Evolutionary conservation across 495 filamentous ascomycete genomes (phyloP).

Genomic region (Penicillium goetzii): DNA sequence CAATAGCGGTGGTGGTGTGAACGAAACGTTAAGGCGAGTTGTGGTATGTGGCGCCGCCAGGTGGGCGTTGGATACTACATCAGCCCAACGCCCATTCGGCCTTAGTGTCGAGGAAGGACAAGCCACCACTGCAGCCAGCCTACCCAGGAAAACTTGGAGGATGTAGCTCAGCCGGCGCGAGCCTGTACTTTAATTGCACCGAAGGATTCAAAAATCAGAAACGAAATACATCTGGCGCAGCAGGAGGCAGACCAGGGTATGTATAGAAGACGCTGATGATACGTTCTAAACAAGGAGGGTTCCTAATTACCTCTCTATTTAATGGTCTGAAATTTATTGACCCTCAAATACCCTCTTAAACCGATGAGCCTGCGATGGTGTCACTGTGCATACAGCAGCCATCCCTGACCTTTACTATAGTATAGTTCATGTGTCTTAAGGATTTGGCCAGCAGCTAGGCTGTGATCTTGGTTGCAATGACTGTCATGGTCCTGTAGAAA

Average conservation of each 20-base stretch:
- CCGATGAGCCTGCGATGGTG: neutral
- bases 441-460: neutral
- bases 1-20: neutral
- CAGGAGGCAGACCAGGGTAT: neutral
- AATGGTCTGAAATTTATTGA: neutral
- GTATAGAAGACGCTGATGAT: neutral
- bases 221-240: neutral
- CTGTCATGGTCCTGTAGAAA: neutral
- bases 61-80: slow-evolving; percentile 8
- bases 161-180: neutral
- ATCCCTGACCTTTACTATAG: neutral
- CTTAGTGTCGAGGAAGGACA: neutral
- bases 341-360: neutral
- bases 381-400: neutral
- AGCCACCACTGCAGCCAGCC: slow-evolving; percentile 14
- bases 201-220: neutral
- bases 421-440: neutral
- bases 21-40: neutral
- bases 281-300: neutral
- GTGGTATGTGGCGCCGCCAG: slow-evolving; percentile 16
- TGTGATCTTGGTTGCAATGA: neutral
- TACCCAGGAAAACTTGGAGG: slow-evolving; percentile 1
- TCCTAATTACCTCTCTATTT: neutral
- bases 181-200: neutral
- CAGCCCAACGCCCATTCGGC: neutral